A percentile compares a stretch with the other conserved stretches of the same genome.
These are phyloP conservation scores for Nepenthes gracilis DNA, from an alignment of 148 eudicot genomes.

Conservation along the genomic window DNA sequence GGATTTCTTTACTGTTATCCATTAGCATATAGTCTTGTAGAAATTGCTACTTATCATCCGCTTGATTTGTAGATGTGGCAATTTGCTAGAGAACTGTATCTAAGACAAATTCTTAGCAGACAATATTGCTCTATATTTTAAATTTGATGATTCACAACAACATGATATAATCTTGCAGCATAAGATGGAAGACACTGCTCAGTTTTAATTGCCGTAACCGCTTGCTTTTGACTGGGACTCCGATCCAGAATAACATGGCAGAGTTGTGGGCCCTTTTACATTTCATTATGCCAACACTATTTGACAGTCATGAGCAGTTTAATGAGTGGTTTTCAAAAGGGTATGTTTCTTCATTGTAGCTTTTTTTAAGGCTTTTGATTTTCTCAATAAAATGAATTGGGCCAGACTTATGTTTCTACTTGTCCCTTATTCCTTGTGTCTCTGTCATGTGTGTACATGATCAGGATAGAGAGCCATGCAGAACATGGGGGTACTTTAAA, in stretches of 20 bases:
- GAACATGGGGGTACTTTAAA: constrained; percentile 99
- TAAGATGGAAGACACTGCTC: constrained; percentile 98
- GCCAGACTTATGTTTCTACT: neutral
- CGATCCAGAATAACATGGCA: constrained; percentile 98
- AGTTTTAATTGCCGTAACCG: constrained; percentile 96
- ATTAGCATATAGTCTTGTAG: too few relatives aligned
- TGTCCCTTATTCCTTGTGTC: neutral
- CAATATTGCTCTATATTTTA: too few relatives aligned
- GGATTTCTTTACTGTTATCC: too few relatives aligned
- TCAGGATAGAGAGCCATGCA: constrained; percentile 96
- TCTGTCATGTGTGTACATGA: constrained; percentile 18
- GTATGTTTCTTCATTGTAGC: constrained; percentile 29
- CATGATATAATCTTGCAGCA: constrained; percentile 33
- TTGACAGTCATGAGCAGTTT: constrained; percentile 97
- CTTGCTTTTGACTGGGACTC: constrained; percentile 94
- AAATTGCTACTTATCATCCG: too few relatives aligned
- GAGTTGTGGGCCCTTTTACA: constrained; percentile 96
- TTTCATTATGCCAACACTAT: constrained; percentile 96
- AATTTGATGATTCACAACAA: too few relatives aligned
- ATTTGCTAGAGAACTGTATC: too few relatives aligned
- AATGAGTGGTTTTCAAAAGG: constrained; percentile 99
- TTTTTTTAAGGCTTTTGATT: neutral
- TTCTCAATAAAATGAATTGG: neutral
- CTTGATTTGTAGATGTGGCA: too few relatives aligned
- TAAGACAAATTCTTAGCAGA: too few relatives aligned